Percentiles rank a stretch among this genome's conserved stretches.
Conservation (phyloP, 805 yeast genomes). For the Diddensiella transvaalensis region DNA sequence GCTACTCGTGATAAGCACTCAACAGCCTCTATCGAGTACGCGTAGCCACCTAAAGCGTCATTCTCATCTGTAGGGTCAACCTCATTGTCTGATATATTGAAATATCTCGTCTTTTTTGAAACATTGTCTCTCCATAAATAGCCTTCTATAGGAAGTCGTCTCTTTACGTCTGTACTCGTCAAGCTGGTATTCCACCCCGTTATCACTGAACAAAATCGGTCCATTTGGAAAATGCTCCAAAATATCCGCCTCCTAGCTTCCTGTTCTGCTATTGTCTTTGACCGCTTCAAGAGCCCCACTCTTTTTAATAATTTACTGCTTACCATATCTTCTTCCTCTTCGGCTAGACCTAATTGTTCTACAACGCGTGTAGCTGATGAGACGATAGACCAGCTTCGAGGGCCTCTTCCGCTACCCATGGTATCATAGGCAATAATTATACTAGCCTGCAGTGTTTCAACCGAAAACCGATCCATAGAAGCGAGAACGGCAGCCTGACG, state of each 20-base stretch:
- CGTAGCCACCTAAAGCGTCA: conserved; percentile 18
- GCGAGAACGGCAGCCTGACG: conserved; percentile 15
- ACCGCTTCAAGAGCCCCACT: conserved; percentile 13
- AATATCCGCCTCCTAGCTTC: conserved; percentile 19
- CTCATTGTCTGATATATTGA: conserved; percentile 13
- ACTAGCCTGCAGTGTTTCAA: conserved; percentile 18
- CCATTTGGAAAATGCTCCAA: conserved; percentile 19
- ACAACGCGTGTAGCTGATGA: conserved; percentile 12
- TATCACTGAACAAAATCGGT: conserved; percentile 19
- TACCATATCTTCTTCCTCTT: conserved; percentile 17
- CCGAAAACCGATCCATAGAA: conserved; percentile 18
- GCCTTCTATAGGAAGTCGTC: conserved; percentile 17
- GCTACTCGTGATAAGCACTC: conserved; percentile 15
- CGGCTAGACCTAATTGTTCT: conserved; percentile 14
- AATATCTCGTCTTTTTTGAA: conserved; percentile 12
- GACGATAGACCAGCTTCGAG: conserved; percentile 21
- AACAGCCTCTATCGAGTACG: conserved; percentile 17
- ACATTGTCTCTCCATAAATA: conserved; percentile 6
- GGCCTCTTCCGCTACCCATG: conserved; percentile 19
- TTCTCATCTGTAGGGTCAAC: conserved; percentile 12
- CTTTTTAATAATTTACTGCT: conserved; percentile 12
- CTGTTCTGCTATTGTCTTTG: conserved; percentile 12
- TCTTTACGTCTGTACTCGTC: conserved; percentile 13
- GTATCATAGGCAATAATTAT: conserved; percentile 20
- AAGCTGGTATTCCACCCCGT: conserved; percentile 22